Percentiles rank a stretch among this genome's conserved stretches.
These are phyloP conservation scores for Chlamydomonas sp. DNA, from an alignment of 139 green algal genomes.

Conservation along the genomic window DNA sequence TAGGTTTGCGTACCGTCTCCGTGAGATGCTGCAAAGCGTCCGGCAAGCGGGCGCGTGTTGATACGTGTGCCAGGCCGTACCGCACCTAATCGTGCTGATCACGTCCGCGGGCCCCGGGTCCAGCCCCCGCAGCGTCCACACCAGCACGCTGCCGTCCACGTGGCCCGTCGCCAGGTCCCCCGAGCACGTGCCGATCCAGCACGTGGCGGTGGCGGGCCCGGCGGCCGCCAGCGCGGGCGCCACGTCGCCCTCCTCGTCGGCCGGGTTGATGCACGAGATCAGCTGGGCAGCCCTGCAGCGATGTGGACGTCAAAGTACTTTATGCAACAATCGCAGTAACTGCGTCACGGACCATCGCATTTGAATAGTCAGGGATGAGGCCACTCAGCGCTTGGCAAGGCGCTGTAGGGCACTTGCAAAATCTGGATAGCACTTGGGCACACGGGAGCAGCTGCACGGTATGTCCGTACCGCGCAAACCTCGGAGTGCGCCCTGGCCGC, in stretches of 20 bases:
- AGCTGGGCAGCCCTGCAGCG: constrained; percentile 33
- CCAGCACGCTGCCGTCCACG: constrained; percentile 60
- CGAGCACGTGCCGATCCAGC: constrained; percentile 50
- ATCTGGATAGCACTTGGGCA: no score
- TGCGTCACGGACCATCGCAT: not conserved
- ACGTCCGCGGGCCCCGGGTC: constrained; percentile 25
- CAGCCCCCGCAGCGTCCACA: constrained; percentile 61
- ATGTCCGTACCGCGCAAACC: no score
- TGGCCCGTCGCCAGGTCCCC: constrained; percentile 78
- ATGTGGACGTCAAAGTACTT: not conserved
- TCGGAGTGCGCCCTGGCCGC: no score
- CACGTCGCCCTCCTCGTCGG: not conserved
- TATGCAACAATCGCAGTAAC: not conserved
- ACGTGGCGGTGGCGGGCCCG: constrained; percentile 50
- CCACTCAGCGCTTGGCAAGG: not conserved
- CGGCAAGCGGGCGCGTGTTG: not conserved
- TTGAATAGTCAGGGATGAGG: not conserved
- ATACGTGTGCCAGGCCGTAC: not conserved
- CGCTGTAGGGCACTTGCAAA: no score
- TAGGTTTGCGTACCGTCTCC: no score
- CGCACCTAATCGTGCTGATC: constrained; percentile 44
- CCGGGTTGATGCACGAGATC: constrained; percentile 17
- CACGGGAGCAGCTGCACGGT: no score
- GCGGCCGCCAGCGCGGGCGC: constrained; percentile 12
- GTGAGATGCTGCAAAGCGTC: no score